Conservation (phyloP, 176 grass and related monocot species). For the Bonia amplexicaulis region DNA sequence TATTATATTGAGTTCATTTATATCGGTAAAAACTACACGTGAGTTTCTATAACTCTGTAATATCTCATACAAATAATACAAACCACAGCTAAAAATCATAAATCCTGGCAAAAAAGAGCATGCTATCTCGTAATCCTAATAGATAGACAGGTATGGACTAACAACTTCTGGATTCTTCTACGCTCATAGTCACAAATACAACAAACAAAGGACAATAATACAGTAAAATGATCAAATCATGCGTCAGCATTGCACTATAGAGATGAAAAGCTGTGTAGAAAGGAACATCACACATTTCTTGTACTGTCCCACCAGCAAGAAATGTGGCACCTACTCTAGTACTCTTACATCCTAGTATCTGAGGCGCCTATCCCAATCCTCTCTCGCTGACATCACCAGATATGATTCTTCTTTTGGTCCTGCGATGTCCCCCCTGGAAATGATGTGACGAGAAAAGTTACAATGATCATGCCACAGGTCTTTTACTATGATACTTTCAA, state of each 20-base stretch:
- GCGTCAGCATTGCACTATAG: neutral
- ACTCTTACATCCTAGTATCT: neutral
- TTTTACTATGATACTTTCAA: neutral
- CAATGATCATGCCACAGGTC: neutral
- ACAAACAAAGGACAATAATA: neutral
- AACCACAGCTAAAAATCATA: too few relatives aligned
- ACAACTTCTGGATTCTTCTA: neutral
- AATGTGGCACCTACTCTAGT: constrained; percentile 26
- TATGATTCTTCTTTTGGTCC: constrained; percentile 23
- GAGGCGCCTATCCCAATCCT: neutral
- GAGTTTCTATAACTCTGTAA: too few relatives aligned
- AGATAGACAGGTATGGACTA: neutral
- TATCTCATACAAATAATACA: too few relatives aligned
- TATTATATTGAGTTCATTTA: too few relatives aligned
- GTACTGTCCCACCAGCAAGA: constrained; percentile 19
- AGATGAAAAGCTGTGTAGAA: neutral
- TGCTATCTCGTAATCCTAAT: neutral
- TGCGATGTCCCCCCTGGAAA: constrained; percentile 3
- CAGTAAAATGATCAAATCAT: neutral
- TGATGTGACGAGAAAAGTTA: constrained; percentile 31
- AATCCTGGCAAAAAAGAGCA: too few relatives aligned
- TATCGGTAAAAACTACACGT: too few relatives aligned
- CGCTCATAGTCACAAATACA: neutral
- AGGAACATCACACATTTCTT: neutral
- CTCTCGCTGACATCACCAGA: constrained; percentile 15